Conservation (phyloP, 1,284 basidiomycete genomes). For the Heliocybe sulcata region DNA sequence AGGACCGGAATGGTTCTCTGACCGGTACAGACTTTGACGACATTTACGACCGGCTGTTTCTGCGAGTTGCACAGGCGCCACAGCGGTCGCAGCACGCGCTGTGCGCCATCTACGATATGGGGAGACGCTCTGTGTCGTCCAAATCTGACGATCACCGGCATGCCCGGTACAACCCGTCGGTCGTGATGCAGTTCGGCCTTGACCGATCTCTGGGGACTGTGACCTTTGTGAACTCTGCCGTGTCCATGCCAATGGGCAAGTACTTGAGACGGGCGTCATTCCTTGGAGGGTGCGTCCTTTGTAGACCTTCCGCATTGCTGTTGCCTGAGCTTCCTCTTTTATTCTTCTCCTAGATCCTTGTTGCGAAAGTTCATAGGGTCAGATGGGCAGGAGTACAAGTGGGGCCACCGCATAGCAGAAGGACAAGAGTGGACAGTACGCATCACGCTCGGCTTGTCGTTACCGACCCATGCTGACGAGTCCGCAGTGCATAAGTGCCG, state of each 20-base stretch:
- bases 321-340: slow-evolving; percentile 1
- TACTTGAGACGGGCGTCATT: slow-evolving; percentile 55
- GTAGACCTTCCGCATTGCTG: background rate
- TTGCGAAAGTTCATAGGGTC: slow-evolving; percentile 57
- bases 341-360: slow-evolving; percentile 41
- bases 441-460: slow-evolving; percentile 11
- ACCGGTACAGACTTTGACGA: slow-evolving; percentile 60
- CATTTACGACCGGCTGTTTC: slow-evolving; percentile 65
- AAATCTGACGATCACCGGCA: slow-evolving; percentile 39
- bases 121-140: slow-evolving; percentile 49
- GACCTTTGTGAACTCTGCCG: slow-evolving; percentile 34
- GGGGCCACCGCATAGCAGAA: slow-evolving; percentile 43
- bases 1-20: slow-evolving; percentile 60
- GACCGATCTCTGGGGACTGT: slow-evolving; percentile 49
- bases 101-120: slow-evolving; percentile 49
- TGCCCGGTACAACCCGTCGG: slow-evolving; percentile 39
- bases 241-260: slow-evolving; percentile 45
- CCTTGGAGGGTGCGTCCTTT: slow-evolving; percentile 48
- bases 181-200: slow-evolving; percentile 48
- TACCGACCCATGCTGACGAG: slow-evolving; percentile 7
- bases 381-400: slow-evolving; percentile 60
- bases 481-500: slow-evolving; percentile 46
- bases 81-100: slow-evolving; percentile 12
- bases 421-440: slow-evolving; percentile 67
- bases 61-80: slow-evolving; percentile 44